Conservation (phyloP, 164 flowering plant genomes). For the Macadamia tetraphylla region DNA sequence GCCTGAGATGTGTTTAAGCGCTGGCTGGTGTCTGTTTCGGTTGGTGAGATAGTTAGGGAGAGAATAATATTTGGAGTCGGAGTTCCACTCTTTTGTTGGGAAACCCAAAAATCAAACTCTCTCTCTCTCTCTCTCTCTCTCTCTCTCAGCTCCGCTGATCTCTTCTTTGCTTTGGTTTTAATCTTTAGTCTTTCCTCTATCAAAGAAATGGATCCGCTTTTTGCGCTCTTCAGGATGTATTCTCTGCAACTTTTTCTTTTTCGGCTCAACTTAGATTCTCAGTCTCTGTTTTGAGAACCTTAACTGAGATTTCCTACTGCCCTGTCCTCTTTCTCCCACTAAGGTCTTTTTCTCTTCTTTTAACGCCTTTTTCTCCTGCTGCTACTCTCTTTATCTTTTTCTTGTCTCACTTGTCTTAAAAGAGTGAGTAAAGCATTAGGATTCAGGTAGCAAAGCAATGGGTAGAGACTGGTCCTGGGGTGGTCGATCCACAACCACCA, state of each 20-base stretch:
- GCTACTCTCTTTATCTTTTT: background rate
- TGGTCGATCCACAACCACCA: conserved; percentile 10
- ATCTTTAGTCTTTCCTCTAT: background rate
- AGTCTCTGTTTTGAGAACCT: background rate
- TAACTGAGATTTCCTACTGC: background rate
- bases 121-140: background rate
- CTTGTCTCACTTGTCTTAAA: conserved; percentile 2
- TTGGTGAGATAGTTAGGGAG: background rate
- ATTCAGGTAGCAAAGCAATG: conserved; percentile 18
- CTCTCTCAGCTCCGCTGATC: background rate
- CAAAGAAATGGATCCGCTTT: conserved; percentile 34
- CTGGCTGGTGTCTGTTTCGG: no score
- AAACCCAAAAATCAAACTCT: background rate
- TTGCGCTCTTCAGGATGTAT: conserved; percentile 23
- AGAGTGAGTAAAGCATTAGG: background rate
- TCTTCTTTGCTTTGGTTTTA: background rate
- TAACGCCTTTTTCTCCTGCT: background rate
- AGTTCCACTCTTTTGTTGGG: background rate
- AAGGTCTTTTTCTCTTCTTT: conserved; percentile 4
- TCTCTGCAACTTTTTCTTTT: background rate
- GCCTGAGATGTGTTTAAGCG: no score
- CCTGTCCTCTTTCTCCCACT: conserved; percentile 11
- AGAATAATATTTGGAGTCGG: background rate
- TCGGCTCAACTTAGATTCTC: background rate
- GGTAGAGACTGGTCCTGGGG: conserved; percentile 44